Percentiles rank a stretch among this genome's conserved stretches.
phyloP scores from a whole-genome alignment of 805 yeast species.

The Soucietia sequanensis region DNA sequence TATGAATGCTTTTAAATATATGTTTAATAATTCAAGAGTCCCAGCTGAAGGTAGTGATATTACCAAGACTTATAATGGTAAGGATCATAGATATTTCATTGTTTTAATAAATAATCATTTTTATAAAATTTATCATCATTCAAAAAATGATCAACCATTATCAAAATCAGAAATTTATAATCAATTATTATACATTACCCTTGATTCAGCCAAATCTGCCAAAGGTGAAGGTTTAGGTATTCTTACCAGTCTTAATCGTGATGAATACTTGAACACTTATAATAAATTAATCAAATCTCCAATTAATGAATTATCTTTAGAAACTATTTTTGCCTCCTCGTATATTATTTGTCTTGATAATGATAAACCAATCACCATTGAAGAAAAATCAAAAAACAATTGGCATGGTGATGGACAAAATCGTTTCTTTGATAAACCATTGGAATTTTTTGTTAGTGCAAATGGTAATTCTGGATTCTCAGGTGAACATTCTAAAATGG shows the following conservation, averaged over 20 bases:
- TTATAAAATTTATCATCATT: conserved; percentile 70
- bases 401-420: conserved; percentile 97
- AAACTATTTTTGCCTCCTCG: conserved; percentile 71
- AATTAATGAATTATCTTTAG: conserved; percentile 57
- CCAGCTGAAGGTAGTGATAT: conserved; percentile 69
- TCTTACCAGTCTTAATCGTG: conserved; percentile 82
- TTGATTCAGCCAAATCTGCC: conserved; percentile 37
- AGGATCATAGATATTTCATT: conserved; percentile 62
- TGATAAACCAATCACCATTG: conserved; percentile 71
- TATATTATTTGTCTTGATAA: conserved; percentile 78
- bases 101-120: conserved; percentile 76
- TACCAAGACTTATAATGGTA: conserved; percentile 50
- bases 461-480: conserved; percentile 90
- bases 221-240: conserved; percentile 66
- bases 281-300: conserved; percentile 58
- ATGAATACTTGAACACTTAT: conserved; percentile 68
- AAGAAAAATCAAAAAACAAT: conserved; percentile 76
- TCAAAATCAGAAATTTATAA: conserved; percentile 49
- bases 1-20: conserved; percentile 87
- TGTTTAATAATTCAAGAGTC: conserved; percentile 87
- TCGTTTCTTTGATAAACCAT: conserved; percentile 89
- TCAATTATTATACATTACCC: conserved; percentile 56
- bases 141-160: conserved; percentile 39
- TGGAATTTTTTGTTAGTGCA: conserved; percentile 75
- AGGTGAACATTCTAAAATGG: conserved; percentile 98